Conservation (phyloP, 2,329 filamentous ascomycete genomes). For the Fusarium nurragi region DNA sequence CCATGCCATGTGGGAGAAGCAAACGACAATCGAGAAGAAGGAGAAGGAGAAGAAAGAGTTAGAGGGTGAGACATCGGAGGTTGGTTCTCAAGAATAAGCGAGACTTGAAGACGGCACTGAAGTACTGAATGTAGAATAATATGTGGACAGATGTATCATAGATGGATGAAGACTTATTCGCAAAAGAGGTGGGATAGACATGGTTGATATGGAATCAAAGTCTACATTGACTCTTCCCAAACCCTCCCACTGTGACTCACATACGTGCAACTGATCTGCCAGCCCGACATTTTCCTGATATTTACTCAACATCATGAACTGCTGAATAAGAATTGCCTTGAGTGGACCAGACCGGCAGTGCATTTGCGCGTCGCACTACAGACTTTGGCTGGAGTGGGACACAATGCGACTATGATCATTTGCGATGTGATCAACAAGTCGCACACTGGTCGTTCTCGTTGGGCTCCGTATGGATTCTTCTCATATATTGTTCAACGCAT, state of each 20-base stretch:
- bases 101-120: background rate
- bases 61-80: constrained; percentile 28
- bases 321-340: too few relatives aligned
- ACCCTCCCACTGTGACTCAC: too few relatives aligned
- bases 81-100: constrained; percentile 8
- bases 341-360: background rate
- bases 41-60: constrained; percentile 45
- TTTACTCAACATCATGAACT: too few relatives aligned
- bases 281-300: too few relatives aligned
- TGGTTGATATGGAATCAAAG: background rate
- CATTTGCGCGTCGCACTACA: background rate
- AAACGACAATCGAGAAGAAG: constrained; percentile 55
- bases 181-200: background rate
- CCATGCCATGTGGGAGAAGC: constrained; percentile 63
- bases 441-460: background rate
- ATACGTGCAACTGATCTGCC: too few relatives aligned
- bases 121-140: background rate
- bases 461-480: too few relatives aligned
- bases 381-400: background rate
- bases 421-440: background rate
- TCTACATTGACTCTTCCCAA: background rate
- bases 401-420: background rate
- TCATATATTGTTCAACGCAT: too few relatives aligned
- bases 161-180: background rate
- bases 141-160: background rate